Evolutionary conservation across 257 asterid genomes (phyloP).

Genomic region (Lavandula angustifolia): DNA sequence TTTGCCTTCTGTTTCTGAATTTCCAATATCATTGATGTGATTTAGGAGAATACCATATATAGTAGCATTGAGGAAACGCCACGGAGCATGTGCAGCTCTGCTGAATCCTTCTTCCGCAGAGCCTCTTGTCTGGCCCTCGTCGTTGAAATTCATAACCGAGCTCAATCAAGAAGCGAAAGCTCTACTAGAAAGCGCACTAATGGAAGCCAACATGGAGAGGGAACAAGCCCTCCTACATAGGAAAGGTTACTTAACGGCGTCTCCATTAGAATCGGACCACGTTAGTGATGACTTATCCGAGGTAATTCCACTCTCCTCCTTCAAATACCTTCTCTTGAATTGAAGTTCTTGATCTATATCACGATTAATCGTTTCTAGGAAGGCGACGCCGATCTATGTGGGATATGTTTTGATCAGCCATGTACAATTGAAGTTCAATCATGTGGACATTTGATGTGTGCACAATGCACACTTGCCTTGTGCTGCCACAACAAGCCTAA

Average conservation of each 20-base stretch:
- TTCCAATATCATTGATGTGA: slow-evolving; percentile 1
- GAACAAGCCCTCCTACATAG: slow-evolving; percentile 65
- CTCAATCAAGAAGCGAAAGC: slow-evolving; percentile 76
- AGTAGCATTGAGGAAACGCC: slow-evolving; percentile 68
- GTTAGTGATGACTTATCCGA: slow-evolving; percentile 63
- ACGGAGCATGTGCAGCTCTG: slow-evolving; percentile 82
- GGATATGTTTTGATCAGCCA: slow-evolving; percentile 84
- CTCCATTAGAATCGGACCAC: slow-evolving; percentile 55
- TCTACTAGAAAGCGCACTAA: slow-evolving; percentile 68
- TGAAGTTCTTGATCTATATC: no score
- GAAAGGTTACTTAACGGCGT: slow-evolving; percentile 39
- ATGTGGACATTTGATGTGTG: slow-evolving; percentile 94
- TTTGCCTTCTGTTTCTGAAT: not conserved
- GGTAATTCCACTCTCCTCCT: slow-evolving; percentile 42
- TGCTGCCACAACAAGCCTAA: slow-evolving; percentile 95
- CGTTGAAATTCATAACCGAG: slow-evolving; percentile 79
- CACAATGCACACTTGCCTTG: slow-evolving; percentile 76
- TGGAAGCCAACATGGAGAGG: slow-evolving; percentile 79
- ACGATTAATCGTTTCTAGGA: slow-evolving; percentile 41
- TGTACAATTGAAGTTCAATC: slow-evolving; percentile 83
- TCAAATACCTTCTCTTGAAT: not conserved
- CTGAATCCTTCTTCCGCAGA: slow-evolving; percentile 89
- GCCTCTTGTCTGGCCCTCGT: slow-evolving; percentile 98
- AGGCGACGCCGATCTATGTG: slow-evolving; percentile 66
- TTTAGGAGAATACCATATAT: slow-evolving; percentile 83